Evolutionary conservation across 306 rosid genomes (phyloP).

Genomic region (Gillenia trifoliata): DNA sequence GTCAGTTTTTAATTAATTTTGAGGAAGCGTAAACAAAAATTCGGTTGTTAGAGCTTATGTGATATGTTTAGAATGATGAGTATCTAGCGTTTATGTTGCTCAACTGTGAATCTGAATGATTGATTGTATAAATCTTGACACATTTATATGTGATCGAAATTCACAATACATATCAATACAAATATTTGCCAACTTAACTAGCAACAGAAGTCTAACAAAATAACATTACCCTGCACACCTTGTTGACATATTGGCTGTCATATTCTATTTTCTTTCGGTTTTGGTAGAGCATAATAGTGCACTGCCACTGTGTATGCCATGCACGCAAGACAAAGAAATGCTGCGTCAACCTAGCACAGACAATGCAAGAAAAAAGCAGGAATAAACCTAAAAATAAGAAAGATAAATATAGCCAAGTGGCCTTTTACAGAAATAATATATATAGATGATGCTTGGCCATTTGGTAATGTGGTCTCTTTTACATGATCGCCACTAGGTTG

Average conservation of each 20-base stretch:
- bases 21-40: too few relatives aligned
- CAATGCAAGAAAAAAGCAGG: not conserved
- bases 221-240: too few relatives aligned
- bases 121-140: not conserved
- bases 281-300: not conserved
- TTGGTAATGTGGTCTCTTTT: slow-evolving; percentile 25
- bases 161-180: not conserved
- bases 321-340: slow-evolving; percentile 20
- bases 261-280: not conserved
- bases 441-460: not conserved
- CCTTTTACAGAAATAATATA: too few relatives aligned
- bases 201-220: not conserved
- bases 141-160: not conserved
- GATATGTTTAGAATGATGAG: not conserved
- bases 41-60: not conserved
- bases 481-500: slow-evolving; percentile 13
- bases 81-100: too few relatives aligned
- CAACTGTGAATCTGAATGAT: not conserved
- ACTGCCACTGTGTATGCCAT: not conserved
- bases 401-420: slow-evolving; percentile 27
- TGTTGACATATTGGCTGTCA: not conserved
- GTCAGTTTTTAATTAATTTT: not conserved
- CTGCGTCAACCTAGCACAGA: slow-evolving; percentile 35
- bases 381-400: not conserved
- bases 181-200: not conserved